Evolutionary conservation across 2,329 filamentous ascomycete species (phyloP), one percentile per base, ranked within the genome.

Genomic region (Alternaria consortialis): DNA sequence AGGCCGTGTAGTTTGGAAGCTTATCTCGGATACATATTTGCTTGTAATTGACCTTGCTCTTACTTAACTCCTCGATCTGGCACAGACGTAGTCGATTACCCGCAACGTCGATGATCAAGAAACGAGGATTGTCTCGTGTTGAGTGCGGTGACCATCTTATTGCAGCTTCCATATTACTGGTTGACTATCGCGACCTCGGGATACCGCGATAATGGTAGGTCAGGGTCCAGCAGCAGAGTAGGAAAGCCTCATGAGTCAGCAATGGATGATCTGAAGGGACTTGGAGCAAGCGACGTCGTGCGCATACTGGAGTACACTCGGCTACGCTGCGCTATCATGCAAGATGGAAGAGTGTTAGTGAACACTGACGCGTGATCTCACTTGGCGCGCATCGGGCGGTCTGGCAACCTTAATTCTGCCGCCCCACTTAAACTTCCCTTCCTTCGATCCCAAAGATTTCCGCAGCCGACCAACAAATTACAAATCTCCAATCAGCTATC

Each of bases 61-160:
- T 72, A 9, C 69, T 65, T 40, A 78, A 68, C 17, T 65, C 66
- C 7, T 81, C 76, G 52, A 88, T 80, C 64, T 83, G 81, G 73
- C 87, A 88, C 17, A 88, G 80, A 27, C 83, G 84, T 66, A 90
- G 82, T n/a, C 83, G 81, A 65, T 87, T 88, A 13, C 84, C 84
- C 23, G 82, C 82, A 39, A 89, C 85, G 73, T 90, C 87, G 62
- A 88, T 86, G 50, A 87, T 82, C 54, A 90, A 80, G 75, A 90
- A 90, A 43, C 85, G 84, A 62, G 86, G 84, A 77, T 67, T 81
- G 73, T 68, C 79, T 73, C 65, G 68, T 2, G 82, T 84, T 46
- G 87, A 86, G 70, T 84, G 85, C 53, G 85, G 84, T 63, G 87
- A 89, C 86, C 87, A 90, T 71, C 87, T 84, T 64, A 90, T 86